Base-by-base conservation (phyloP, 2,329 filamentous ascomycete species). In the Plectosphaerella sp. region DNA sequence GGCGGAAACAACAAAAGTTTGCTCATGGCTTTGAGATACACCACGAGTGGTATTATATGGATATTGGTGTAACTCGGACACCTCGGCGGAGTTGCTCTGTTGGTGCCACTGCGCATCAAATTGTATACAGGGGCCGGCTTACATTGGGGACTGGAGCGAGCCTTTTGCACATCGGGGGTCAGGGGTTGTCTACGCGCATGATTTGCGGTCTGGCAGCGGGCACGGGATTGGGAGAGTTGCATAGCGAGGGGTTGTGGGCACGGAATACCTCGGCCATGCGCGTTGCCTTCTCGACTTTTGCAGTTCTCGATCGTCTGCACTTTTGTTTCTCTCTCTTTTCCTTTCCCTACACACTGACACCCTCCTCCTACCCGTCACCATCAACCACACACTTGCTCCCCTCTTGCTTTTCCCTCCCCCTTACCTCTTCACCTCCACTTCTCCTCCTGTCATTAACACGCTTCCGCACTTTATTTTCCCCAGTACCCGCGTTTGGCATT, bases 161-260 rank as follows among this genome's bases (percentile, higher is more conserved):
- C 39, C 48, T 41, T 45, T n/a, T 49, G 48, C 39, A 37, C 36
- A 42, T 35, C 22, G 37, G 48, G 47, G 42, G n/a, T 43, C n/a
- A 15, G 47, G 48, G 48, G 37, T 49, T 22, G 48, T 39, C 24
- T 41, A 43, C 41, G 41, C 41, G 41, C 41, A 43, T 43, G 41
- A 18, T 43, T 43, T 43, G 41, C 41, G 41, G 41, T 43, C 18
- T 43, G 41, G 41, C 41, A 43, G 41, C 41, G 41, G 41, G 41
- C 41, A 43, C 16, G 28, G 48, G 37, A 49, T 41, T 33, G 39
- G 62, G 62, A 62, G 61, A 63, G 68, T 65, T 72, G 70, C 70
- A 72, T 72, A 72, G 70, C 70, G 70, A 70, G 68, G 67, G 69
- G 69, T 69, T 22, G 68, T 69, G 59, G 67, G 62, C 28, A 16